Conservation (phyloP, 768 basidiomycete species). For the Russula lepida region DNA sequence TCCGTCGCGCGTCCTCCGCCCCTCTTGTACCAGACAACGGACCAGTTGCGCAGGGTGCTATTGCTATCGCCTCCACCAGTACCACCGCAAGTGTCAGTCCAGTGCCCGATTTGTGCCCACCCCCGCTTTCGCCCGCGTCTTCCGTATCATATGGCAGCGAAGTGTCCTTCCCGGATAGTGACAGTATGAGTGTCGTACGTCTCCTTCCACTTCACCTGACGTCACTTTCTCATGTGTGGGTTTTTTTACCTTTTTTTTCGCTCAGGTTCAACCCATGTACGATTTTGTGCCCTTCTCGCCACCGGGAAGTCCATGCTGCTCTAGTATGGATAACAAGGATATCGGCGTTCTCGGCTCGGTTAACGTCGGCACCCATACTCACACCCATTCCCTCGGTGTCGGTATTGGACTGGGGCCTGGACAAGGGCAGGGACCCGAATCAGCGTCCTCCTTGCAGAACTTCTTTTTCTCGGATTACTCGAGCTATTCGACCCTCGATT, state of each 20-base stretch:
- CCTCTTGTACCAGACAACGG: conserved; percentile 8
- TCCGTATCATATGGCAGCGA: conserved; percentile 18
- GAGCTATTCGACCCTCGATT: conserved; percentile 19
- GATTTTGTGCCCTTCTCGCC: conserved; percentile 16
- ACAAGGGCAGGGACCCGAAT: neutral
- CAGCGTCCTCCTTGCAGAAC: neutral
- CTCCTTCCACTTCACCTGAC: neutral
- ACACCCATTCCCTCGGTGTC: neutral
- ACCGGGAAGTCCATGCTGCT: conserved; percentile 19
- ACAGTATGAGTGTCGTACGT: conserved; percentile 13
- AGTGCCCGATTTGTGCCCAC: conserved; percentile 3
- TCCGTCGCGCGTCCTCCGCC: conserved; percentile 53
- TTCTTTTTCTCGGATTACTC: conserved; percentile 11
- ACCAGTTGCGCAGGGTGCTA: neutral
- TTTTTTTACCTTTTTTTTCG: neutral
- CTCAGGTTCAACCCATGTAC: neutral
- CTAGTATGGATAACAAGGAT: conserved; percentile 12
- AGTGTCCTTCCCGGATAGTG: conserved; percentile 15
- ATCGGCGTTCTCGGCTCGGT: neutral
- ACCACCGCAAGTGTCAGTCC: neutral
- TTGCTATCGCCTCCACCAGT: neutral
- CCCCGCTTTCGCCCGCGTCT: conserved; percentile 15
- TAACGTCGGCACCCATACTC: neutral
- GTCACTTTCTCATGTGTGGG: neutral
- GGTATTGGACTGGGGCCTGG: neutral